Percentiles rank a stretch among this genome's conserved stretches.
phyloP scores from a whole-genome alignment of 805 yeast species.

The Kodamaea kaohsiungensis region DNA sequence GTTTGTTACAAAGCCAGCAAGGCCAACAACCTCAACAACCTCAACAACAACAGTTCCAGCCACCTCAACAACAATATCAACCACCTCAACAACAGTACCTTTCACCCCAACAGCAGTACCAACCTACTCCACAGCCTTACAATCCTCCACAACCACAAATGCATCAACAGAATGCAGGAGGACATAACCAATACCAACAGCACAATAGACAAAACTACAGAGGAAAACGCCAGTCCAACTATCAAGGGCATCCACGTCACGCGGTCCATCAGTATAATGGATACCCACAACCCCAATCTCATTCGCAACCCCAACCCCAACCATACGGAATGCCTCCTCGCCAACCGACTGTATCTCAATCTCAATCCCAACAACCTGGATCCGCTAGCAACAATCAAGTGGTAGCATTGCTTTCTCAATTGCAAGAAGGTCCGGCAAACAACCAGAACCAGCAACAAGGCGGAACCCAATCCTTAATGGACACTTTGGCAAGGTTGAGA shows the following conservation, averaged over 20 bases:
- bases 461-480: slow-evolving; percentile 27
- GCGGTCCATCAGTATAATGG: slow-evolving; percentile 8
- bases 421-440: slow-evolving; percentile 18
- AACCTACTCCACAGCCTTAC: slow-evolving; percentile 11
- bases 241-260: slow-evolving; percentile 5
- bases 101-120: neutral
- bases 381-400: slow-evolving; percentile 25
- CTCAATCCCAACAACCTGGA: slow-evolving; percentile 13
- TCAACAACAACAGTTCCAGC: slow-evolving; percentile 2
- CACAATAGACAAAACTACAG: neutral
- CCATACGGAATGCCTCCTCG: slow-evolving; percentile 16
- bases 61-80: slow-evolving; percentile 8
- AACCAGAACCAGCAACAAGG: slow-evolving; percentile 15
- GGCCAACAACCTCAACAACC: neutral
- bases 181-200: neutral
- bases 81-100: slow-evolving; percentile 3
- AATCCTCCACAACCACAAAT: neutral
- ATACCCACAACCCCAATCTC: slow-evolving; percentile 9
- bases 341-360: neutral
- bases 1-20: slow-evolving; percentile 17
- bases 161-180: neutral
- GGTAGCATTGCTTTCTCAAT: slow-evolving; percentile 27
- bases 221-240: slow-evolving; percentile 3
- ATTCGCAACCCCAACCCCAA: slow-evolving; percentile 12
- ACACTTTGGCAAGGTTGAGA: slow-evolving; percentile 38